Evolutionary conservation across 2,329 filamentous ascomycete species (phyloP).

Genomic region (Rutstroemia sp.): DNA sequence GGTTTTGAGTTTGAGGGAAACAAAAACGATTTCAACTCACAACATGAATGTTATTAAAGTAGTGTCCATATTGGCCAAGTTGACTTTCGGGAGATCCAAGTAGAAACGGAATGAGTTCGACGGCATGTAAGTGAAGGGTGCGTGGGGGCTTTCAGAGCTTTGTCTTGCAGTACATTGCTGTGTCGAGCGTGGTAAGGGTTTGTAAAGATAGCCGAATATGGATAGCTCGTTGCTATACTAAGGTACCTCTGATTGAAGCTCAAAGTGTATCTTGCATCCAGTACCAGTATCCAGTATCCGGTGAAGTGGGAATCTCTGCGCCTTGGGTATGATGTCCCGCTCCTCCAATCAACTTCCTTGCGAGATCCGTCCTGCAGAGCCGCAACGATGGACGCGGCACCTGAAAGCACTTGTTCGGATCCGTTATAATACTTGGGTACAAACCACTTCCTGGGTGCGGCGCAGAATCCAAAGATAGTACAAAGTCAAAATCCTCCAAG

Average conservation of each 20-base stretch:
- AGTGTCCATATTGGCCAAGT: conserved; percentile 33
- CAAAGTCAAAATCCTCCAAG: too few relatives aligned
- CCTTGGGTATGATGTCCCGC: neutral
- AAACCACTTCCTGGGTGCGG: too few relatives aligned
- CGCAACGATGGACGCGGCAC: too few relatives aligned
- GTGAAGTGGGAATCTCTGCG: neutral
- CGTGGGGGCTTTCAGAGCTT: neutral
- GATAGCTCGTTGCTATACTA: neutral
- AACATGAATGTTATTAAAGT: conserved; percentile 63
- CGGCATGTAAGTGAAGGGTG: neutral
- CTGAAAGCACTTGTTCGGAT: neutral
- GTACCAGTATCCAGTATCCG: neutral
- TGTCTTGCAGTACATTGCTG: neutral
- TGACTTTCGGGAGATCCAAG: conserved; percentile 14
- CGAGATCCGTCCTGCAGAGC: too few relatives aligned
- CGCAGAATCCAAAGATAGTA: too few relatives aligned
- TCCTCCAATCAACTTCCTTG: neutral
- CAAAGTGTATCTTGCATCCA: neutral
- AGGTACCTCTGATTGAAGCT: neutral
- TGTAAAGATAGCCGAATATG: neutral
- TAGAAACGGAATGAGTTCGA: neutral
- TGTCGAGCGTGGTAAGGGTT: neutral
- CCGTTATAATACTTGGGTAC: neutral
- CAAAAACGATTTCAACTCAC: conserved; percentile 32
- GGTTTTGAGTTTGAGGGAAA: neutral